Percentiles rank a stretch among this genome's conserved stretches.
These are phyloP conservation scores for Acanthamoeba castellanii DNA, from an alignment of 208 protist genomes.

Conservation along the genomic window DNA sequence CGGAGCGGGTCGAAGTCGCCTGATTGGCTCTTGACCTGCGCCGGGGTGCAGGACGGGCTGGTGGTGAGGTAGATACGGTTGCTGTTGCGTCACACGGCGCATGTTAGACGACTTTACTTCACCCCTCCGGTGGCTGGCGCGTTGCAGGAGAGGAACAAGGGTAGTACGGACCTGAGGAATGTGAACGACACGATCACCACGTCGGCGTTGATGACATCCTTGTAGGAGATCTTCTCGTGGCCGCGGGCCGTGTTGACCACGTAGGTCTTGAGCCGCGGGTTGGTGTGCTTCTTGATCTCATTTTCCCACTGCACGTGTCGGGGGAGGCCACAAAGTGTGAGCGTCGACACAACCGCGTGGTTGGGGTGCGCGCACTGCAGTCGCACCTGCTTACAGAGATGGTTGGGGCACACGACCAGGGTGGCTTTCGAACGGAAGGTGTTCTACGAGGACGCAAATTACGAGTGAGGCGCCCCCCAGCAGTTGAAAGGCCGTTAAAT, in stretches of 20 bases:
- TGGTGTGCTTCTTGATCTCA: constrained; percentile 58
- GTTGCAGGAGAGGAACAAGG: no score
- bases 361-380: no score
- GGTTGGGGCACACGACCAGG: constrained; percentile 39
- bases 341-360: no score
- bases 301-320: background rate
- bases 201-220: constrained; percentile 16
- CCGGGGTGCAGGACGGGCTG: background rate
- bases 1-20: background rate
- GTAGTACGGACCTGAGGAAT: background rate
- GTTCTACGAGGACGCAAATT: background rate
- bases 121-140: no score
- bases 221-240: constrained; percentile 47
- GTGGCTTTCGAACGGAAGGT: constrained; percentile 19
- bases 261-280: constrained; percentile 3
- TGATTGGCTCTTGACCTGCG: background rate
- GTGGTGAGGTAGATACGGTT: constrained; percentile 1
- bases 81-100: background rate
- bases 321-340: no score
- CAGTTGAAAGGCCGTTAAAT: no score
- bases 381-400: constrained; percentile 39
- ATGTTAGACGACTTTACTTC: no score
- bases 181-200: constrained; percentile 44
- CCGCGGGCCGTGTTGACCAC: background rate
- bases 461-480: no score